phyloP scores from a whole-genome alignment of 139 green algal genomes.

The Chlamydomonas schloesseri region DNA sequence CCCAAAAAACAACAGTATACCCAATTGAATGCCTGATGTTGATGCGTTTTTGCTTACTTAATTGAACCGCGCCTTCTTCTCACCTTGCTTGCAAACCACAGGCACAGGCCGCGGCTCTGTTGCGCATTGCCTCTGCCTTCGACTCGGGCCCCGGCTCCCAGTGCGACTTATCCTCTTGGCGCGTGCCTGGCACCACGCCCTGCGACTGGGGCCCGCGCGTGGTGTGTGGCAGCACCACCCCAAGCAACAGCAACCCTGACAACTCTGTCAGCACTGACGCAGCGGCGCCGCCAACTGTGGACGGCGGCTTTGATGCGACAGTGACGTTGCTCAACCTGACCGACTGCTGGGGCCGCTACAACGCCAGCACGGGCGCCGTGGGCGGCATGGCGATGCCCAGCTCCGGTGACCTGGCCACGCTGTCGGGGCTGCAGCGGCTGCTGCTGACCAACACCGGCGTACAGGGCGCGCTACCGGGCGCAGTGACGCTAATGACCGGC shows the following conservation, averaged over 20 bases:
- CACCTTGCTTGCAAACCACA: too few relatives aligned
- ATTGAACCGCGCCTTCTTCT: too few relatives aligned
- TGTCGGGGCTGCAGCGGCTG: background rate
- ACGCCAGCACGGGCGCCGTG: background rate
- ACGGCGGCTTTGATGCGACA: too few relatives aligned
- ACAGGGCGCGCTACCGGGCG: background rate
- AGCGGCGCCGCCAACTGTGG: too few relatives aligned
- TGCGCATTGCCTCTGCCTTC: background rate
- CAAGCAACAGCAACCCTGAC: background rate
- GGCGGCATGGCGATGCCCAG: conserved; percentile 9
- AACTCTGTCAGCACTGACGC: too few relatives aligned
- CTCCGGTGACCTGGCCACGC: background rate
- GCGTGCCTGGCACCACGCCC: background rate
- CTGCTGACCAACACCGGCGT: conserved; percentile 10
- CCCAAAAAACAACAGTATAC: too few relatives aligned
- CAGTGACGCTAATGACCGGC: background rate
- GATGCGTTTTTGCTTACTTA: too few relatives aligned
- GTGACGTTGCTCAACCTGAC: conserved; percentile 7
- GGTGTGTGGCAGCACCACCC: background rate
- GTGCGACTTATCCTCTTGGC: conserved; percentile 18
- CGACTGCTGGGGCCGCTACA: background rate
- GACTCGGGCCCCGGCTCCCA: background rate
- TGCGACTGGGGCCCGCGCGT: conserved; percentile 9
- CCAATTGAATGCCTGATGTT: too few relatives aligned
- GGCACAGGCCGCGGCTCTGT: background rate